These are phyloP conservation scores for Pyrus hybrid DNA, from an alignment of 331 rosid species.

Conservation along the genomic window DNA sequence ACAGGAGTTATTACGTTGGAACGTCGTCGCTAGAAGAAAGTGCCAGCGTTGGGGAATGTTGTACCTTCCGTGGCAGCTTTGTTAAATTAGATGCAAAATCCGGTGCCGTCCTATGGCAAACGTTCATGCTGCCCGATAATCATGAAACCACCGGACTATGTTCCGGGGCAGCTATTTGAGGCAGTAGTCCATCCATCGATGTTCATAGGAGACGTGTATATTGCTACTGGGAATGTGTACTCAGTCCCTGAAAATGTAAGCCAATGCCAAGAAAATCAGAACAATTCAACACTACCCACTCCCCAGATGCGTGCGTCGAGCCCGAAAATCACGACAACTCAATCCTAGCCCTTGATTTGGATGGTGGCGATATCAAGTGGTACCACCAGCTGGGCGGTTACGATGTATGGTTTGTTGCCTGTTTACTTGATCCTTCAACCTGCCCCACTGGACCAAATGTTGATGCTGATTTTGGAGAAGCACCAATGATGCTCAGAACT, in stretches of 20 bases:
- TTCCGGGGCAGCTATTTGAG: slow-evolving; percentile 40
- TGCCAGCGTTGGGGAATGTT: slow-evolving; percentile 14
- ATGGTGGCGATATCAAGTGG: slow-evolving; percentile 39
- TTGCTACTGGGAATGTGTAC: slow-evolving; percentile 56
- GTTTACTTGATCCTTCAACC: slow-evolving; percentile 9
- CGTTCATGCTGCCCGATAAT: slow-evolving; percentile 34
- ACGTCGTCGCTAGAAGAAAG: slow-evolving; percentile 36
- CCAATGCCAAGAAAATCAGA: slow-evolving; percentile 38
- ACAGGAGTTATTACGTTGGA: slow-evolving; percentile 20
- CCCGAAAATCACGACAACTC: slow-evolving; percentile 48
- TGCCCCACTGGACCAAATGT: slow-evolving; percentile 28
- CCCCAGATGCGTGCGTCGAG: slow-evolving; percentile 35
- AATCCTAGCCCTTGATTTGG: slow-evolving; percentile 59
- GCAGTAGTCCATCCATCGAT: slow-evolving; percentile 44
- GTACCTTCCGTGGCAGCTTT: slow-evolving; percentile 37
- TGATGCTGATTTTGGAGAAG: slow-evolving; percentile 34
- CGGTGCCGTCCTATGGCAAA: slow-evolving; percentile 32
- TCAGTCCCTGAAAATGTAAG: slow-evolving; percentile 29
- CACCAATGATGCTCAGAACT: slow-evolving; percentile 22
- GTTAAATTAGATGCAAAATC: slow-evolving; percentile 11
- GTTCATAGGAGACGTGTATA: slow-evolving; percentile 22
- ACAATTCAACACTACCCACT: slow-evolving; percentile 25
- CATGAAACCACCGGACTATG: background rate
- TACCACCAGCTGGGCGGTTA: slow-evolving; percentile 49
- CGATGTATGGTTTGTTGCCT: slow-evolving; percentile 25